A percentile compares a stretch with the other conserved stretches of the same genome.
These are phyloP conservation scores for Boletus patriciae DNA, from an alignment of 768 basidiomycete species.

Conservation along the genomic window DNA sequence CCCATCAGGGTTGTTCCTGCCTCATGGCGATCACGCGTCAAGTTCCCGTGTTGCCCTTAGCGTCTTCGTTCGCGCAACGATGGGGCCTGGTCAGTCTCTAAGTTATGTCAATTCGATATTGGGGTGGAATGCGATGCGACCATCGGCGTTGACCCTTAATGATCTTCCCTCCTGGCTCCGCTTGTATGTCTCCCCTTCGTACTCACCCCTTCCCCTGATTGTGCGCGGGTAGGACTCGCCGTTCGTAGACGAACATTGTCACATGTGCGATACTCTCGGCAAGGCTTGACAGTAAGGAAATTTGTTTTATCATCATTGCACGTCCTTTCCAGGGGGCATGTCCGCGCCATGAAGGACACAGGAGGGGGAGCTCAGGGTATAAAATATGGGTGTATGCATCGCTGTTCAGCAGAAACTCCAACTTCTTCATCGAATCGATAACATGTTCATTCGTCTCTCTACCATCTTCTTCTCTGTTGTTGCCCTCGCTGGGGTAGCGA, in stretches of 20 bases:
- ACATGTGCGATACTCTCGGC: not conserved
- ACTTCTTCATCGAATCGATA: not conserved
- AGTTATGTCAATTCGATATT: not conserved
- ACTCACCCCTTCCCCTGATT: not conserved
- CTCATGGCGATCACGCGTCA: not conserved
- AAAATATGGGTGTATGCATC: not conserved
- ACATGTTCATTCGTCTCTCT: not conserved
- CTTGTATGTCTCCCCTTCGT: not conserved
- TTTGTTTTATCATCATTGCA: not conserved
- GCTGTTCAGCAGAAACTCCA: not conserved
- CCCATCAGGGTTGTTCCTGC: not conserved
- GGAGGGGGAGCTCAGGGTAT: not conserved
- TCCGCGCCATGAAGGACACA: not conserved
- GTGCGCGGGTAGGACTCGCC: not conserved
- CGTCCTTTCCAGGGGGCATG: not conserved
- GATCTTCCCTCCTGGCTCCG: not conserved
- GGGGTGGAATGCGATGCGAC: not conserved
- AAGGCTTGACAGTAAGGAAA: not conserved
- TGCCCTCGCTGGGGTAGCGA: not conserved
- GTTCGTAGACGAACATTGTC: not conserved
- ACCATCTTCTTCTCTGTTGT: not conserved
- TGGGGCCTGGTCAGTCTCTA: too few species aligned
- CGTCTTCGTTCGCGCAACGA: not conserved
- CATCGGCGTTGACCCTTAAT: not conserved
- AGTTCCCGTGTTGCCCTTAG: too few species aligned